These are phyloP conservation scores for Acer negundo DNA, from an alignment of 345 rosid genomes.

Conservation along the genomic window DNA sequence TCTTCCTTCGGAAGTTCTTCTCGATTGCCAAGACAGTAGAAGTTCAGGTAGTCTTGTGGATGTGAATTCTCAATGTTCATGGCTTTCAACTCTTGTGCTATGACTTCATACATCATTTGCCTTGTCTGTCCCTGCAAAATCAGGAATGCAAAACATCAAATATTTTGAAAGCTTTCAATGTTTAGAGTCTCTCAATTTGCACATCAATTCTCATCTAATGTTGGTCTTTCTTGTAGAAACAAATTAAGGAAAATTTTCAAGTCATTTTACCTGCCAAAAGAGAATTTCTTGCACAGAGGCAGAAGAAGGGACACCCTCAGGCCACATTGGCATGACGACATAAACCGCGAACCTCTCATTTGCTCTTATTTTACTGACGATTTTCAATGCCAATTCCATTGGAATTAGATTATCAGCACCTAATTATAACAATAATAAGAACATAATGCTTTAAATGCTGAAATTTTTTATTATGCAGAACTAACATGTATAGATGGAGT, in stretches of 20 bases:
- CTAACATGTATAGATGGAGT: neutral
- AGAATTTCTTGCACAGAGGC: constrained; percentile 78
- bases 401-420: constrained; percentile 92
- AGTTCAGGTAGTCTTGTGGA: constrained; percentile 79
- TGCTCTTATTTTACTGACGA: constrained; percentile 70
- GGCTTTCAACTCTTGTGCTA: constrained; percentile 63
- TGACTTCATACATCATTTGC: constrained; percentile 80
- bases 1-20: constrained; percentile 50
- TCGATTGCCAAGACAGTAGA: constrained; percentile 81
- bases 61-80: constrained; percentile 49
- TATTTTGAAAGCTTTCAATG: neutral
- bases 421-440: constrained; percentile 25
- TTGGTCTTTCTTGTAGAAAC: neutral
- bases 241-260: neutral
- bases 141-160: constrained; percentile 3
- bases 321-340: constrained; percentile 87
- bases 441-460: no score
- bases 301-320: constrained; percentile 79
- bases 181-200: neutral
- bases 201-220: neutral
- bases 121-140: constrained; percentile 68
- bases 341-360: constrained; percentile 79
- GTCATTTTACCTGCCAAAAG: constrained; percentile 76
- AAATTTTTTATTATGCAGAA: neutral
- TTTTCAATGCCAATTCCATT: constrained; percentile 85